A percentile compares a stretch with the other conserved stretches of the same genome.
Evolutionary conservation across 345 rosid species (phyloP).

Genomic region (Bruguiera gymnorhiza): DNA sequence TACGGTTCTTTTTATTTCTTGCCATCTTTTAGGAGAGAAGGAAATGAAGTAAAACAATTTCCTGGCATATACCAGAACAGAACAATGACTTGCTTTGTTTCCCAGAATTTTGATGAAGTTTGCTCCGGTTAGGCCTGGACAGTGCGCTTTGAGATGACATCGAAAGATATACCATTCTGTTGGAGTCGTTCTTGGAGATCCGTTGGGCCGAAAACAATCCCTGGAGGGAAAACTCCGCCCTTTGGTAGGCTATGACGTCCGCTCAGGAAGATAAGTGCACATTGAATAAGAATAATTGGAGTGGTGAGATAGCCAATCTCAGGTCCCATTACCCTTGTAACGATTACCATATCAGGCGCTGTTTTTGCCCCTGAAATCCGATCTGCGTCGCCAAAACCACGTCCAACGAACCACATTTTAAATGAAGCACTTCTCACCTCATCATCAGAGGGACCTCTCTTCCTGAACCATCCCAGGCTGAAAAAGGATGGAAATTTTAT

Average conservation of each 20-base stretch:
- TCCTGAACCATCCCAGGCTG: slow-evolving; percentile 76
- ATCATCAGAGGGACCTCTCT: slow-evolving; percentile 79
- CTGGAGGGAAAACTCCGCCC: slow-evolving; percentile 81
- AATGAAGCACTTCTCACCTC: slow-evolving; percentile 79
- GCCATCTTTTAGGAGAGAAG: background rate
- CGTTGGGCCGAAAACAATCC: slow-evolving; percentile 73
- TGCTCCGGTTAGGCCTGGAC: slow-evolving; percentile 23
- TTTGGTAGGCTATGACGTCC: slow-evolving; percentile 57
- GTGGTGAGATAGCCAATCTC: slow-evolving; percentile 89
- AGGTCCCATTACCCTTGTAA: slow-evolving; percentile 79
- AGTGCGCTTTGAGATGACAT: slow-evolving; percentile 54
- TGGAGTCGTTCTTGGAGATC: slow-evolving; percentile 68
- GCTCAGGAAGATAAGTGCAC: slow-evolving; percentile 59
- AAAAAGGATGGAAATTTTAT: slow-evolving; percentile 76
- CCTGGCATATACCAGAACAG: background rate
- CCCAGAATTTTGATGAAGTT: background rate
- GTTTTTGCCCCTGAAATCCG: slow-evolving; percentile 37
- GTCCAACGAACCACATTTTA: slow-evolving; percentile 87
- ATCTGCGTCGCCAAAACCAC: slow-evolving; percentile 56
- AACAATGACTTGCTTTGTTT: background rate
- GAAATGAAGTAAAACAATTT: background rate
- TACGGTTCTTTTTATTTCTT: background rate
- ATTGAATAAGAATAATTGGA: slow-evolving; percentile 64
- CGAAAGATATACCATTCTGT: slow-evolving; percentile 77
- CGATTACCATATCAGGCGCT: slow-evolving; percentile 60